Conservation (phyloP, 2,329 filamentous ascomycete species). For the Orbilia oligospora region DNA sequence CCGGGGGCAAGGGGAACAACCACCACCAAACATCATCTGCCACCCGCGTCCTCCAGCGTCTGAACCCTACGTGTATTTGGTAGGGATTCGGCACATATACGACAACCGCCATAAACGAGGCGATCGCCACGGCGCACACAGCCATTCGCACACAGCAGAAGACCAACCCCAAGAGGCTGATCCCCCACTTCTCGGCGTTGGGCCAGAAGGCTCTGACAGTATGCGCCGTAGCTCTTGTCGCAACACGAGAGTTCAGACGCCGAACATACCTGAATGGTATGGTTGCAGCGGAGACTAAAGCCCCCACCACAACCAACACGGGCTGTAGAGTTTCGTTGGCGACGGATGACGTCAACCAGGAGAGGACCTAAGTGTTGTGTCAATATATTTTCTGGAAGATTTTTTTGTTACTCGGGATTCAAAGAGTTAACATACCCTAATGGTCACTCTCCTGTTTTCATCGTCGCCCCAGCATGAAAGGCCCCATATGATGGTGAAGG, state of each 20-base stretch:
- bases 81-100: constrained; percentile 27
- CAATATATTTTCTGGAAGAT: not conserved
- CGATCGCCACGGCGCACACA: constrained; percentile 10
- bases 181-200: not conserved
- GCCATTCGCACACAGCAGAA: not conserved
- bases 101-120: no score
- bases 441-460: constrained; percentile 30
- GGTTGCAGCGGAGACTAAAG: not conserved
- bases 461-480: constrained; percentile 39
- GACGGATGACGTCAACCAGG: not conserved
- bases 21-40: constrained; percentile 21
- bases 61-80: constrained; percentile 28
- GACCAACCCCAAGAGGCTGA: not conserved
- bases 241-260: constrained; percentile 20
- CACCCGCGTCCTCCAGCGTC: constrained; percentile 31
- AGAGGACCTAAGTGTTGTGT: constrained; percentile 22
- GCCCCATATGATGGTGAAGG: constrained; percentile 49
- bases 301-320: constrained; percentile 15
- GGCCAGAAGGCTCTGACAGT: not conserved
- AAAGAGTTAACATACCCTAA: constrained; percentile 29
- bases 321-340: not conserved
- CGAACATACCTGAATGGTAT: constrained; percentile 25
- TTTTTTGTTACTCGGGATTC: no score
- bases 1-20: constrained; percentile 14
- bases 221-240: constrained; percentile 8